Evolutionary conservation across 805 yeast genomes (phyloP), one percentile per base, ranked within the genome.

Genomic region (Metschnikowia shivogae): DNA sequence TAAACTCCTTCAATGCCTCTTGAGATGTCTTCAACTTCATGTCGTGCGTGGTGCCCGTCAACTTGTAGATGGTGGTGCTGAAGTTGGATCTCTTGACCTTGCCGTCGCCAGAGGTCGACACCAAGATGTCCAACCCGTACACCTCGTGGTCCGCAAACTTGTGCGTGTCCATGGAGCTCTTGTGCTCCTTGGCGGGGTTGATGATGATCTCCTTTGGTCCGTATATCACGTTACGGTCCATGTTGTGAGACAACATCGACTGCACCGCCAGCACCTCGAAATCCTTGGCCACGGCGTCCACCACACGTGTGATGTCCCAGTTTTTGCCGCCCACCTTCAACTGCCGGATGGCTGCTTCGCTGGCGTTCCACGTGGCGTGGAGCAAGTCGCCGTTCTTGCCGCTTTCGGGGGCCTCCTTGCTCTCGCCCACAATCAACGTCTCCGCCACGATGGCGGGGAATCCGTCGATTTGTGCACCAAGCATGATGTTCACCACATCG

Each of bases 381-480:
- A 85, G 60, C 56, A 80, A 80, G 61, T 84, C 87, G 41, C 89
- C 89, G 46, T 73, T 76, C 49, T 65, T 67, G 47, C 88, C 88
- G 33, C 78, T 67, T 41, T 73, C 64, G n/a, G 72, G 68, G 4
- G 55, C 27, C 22, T 68, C 61, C 33, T 51, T 46, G 17, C 56
- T 62, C 41, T 71, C 78, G 43, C 87, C 87, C 52, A 85, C 78
- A 43, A 82, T 76, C 46, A 82, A 64, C 17, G 89, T 81, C 60
- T 85, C 89, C 47, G 82, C 84, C 27, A 82, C 74, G 59, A 81
- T 73, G 39, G 86, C 72, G 27, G 89, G 88, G 63, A 72, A 85
- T 19, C 89, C 89, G 60, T 83, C 90, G 50, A 85, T 74, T 63
- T 85, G 92, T 39, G 81, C 84, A 48, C 92, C 92, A 50, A 85